phyloP scores from a whole-genome alignment of 2,329 filamentous ascomycete species.

The Trichoderma atroviride region DNA sequence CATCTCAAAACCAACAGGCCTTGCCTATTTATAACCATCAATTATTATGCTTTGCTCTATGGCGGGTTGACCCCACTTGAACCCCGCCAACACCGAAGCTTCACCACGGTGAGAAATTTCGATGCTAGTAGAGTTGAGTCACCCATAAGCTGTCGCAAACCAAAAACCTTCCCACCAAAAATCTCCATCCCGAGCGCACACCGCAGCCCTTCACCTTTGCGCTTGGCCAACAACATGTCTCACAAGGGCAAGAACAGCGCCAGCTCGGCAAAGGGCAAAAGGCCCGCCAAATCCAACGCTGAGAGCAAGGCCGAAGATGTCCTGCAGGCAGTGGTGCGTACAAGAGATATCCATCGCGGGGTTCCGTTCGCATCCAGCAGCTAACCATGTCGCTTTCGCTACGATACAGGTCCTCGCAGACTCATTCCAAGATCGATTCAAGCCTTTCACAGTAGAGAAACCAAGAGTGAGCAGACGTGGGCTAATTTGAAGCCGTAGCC shows the following conservation, averaged over 20 bases:
- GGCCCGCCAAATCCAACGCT: constrained; percentile 52
- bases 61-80: constrained; percentile 1
- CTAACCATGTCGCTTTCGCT: constrained; percentile 4
- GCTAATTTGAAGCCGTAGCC: not conserved
- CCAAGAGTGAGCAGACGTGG: constrained; percentile 64
- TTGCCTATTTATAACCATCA: not conserved
- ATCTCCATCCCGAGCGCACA: constrained; percentile 28
- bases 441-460: constrained; percentile 83
- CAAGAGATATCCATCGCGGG: constrained; percentile 32
- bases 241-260: constrained; percentile 47
- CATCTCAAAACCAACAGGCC: not conserved
- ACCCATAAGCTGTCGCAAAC: constrained; percentile 33
- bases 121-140: constrained; percentile 40
- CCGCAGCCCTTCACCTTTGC: constrained; percentile 16
- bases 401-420: constrained; percentile 76
- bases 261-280: constrained; percentile 54
- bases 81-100: constrained; percentile 28
- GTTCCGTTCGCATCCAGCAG: constrained; percentile 26
- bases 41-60: not conserved
- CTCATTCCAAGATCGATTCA: constrained; percentile 90
- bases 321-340: constrained; percentile 59
- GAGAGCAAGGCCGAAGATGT: constrained; percentile 62
- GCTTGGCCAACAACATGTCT: constrained; percentile 44
- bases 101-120: constrained; percentile 38
- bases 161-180: constrained; percentile 17